Conservation (phyloP, 208 protist genomes). For the Herpetomonas tarakana region DNA sequence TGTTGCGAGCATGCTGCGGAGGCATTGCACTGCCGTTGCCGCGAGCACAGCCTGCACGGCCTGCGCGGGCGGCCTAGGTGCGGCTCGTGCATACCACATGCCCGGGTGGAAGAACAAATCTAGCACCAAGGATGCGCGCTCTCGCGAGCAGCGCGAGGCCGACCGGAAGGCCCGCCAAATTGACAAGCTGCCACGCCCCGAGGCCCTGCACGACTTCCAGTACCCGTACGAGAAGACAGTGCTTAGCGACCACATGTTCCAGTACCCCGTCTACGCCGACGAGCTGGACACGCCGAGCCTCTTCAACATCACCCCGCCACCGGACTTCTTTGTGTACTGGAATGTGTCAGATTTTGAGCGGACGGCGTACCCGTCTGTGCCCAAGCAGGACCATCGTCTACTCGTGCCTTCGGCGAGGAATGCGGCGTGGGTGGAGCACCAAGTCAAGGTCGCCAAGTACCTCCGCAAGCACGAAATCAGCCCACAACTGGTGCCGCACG, state of each 20-base stretch:
- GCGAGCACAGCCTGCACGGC: too few species aligned
- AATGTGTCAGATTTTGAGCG: conserved; percentile 81
- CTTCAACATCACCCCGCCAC: conserved; percentile 82
- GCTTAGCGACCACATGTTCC: conserved; percentile 88
- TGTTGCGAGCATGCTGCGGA: too few species aligned
- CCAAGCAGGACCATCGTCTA: conserved; percentile 66
- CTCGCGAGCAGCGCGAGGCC: conserved; percentile 82
- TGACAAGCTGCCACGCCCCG: conserved; percentile 82
- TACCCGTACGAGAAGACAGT: conserved; percentile 90
- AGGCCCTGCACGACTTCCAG: conserved; percentile 88
- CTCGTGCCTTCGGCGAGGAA: conserved; percentile 46
- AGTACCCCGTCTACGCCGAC: conserved; percentile 88
- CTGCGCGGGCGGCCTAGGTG: too few species aligned
- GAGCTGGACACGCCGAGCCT: conserved; percentile 86
- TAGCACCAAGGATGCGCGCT: conserved; percentile 82
- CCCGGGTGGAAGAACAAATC: conserved; percentile 85
- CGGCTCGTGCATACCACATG: conserved; percentile 66
- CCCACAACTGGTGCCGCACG: conserved; percentile 64
- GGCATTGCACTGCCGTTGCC: too few species aligned
- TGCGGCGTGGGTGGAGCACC: conserved; percentile 54
- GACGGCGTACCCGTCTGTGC: conserved; percentile 68
- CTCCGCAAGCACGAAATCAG: conserved; percentile 82
- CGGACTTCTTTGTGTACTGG: conserved; percentile 90
- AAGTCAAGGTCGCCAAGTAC: conserved; percentile 45
- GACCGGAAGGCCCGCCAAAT: conserved; percentile 87